Conservation (phyloP, 441 rosid species). For the Aquilaria agallochum region DNA sequence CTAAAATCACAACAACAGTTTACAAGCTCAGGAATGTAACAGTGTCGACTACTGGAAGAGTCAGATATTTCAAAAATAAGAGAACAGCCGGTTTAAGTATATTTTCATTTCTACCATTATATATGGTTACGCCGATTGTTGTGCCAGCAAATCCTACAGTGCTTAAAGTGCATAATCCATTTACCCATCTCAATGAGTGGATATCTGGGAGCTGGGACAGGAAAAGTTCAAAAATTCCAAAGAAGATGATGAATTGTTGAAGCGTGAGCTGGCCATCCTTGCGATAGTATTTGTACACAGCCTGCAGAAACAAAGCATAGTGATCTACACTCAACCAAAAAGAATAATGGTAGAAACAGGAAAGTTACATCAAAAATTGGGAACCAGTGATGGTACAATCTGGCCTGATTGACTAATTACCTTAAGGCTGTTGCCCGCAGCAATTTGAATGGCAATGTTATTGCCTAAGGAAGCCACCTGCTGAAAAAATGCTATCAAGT, state of each 20-base stretch:
- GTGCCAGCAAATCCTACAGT: slow-evolving; percentile 51
- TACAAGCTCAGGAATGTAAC: neutral
- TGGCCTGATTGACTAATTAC: slow-evolving; percentile 13
- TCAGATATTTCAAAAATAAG: neutral
- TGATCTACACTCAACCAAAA: neutral
- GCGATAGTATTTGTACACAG: slow-evolving; percentile 35
- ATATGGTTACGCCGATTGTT: slow-evolving; percentile 39
- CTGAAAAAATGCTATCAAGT: slow-evolving; percentile 47
- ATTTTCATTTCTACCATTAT: slow-evolving; percentile 27
- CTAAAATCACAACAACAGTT: slow-evolving; percentile 15
- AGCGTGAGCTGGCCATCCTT: slow-evolving; percentile 28
- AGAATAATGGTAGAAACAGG: neutral
- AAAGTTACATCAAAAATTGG: too few species aligned
- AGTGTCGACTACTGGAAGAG: neutral
- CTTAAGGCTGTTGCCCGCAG: slow-evolving; percentile 52
- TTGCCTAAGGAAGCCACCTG: slow-evolving; percentile 61
- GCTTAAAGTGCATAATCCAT: slow-evolving; percentile 39
- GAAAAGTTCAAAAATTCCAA: slow-evolving; percentile 40
- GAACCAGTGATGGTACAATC: neutral
- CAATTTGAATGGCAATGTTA: slow-evolving; percentile 50
- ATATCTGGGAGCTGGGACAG: slow-evolving; percentile 54
- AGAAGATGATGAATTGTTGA: slow-evolving; percentile 45
- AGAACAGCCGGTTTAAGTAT: neutral
- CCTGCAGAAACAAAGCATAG: slow-evolving; percentile 21
- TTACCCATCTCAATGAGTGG: slow-evolving; percentile 51